These are phyloP conservation scores for Mangifera indica DNA, from an alignment of 345 rosid genomes.

Conservation along the genomic window DNA sequence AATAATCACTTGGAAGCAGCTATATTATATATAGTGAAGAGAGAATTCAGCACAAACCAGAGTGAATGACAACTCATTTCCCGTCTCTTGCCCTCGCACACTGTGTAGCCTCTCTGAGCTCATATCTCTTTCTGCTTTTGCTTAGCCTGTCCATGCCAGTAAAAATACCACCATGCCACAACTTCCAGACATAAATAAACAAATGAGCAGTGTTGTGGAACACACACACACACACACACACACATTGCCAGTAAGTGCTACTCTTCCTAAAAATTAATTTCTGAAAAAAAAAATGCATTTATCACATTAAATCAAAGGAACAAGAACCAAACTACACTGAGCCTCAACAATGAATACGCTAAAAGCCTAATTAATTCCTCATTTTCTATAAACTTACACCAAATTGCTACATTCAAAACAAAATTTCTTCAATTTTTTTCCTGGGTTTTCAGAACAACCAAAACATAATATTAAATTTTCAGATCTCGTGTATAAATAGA, in stretches of 20 bases:
- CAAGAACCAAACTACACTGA: neutral
- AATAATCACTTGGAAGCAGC: neutral
- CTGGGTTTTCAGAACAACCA: neutral
- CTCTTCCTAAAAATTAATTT: neutral
- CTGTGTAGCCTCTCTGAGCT: conserved; percentile 58
- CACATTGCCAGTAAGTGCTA: neutral
- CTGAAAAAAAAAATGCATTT: neutral
- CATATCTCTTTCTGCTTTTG: conserved; percentile 80
- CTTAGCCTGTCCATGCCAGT: conserved; percentile 59
- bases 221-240: neutral
- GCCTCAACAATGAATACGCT: neutral
- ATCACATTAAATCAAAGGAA: neutral
- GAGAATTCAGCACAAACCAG: conserved; percentile 47
- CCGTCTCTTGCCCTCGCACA: conserved; percentile 67
- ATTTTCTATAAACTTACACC: neutral
- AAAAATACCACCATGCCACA: neutral
- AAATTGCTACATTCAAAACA: neutral
- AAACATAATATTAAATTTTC: neutral
- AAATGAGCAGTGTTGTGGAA: neutral
- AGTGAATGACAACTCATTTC: conserved; percentile 88
- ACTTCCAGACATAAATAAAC: neutral
- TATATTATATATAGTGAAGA: neutral
- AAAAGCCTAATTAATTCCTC: neutral
- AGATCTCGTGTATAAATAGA: neutral
- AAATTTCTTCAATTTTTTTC: neutral